Percentiles rank a stretch among this genome's conserved stretches.
Conservation (phyloP, 148 eudicot species). For the Polygonum aviculare region DNA sequence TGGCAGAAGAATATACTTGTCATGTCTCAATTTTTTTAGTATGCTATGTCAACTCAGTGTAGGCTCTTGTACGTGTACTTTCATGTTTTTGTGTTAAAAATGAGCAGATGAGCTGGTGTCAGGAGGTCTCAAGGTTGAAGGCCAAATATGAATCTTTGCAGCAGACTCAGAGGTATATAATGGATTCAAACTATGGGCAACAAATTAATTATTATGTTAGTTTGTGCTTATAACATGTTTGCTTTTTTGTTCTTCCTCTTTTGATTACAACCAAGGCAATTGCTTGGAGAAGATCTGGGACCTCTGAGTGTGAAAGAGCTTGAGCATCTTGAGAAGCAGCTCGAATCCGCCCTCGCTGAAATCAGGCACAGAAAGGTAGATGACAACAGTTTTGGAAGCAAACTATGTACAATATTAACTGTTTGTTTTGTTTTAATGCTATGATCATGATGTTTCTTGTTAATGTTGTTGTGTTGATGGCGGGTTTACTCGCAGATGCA, state of each 20-base stretch:
- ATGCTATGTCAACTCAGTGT: not conserved
- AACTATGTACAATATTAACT: not conserved
- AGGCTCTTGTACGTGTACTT: not conserved
- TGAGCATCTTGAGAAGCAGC: slow-evolving; percentile 85
- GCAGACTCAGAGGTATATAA: slow-evolving; percentile 57
- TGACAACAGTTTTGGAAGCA: not conserved
- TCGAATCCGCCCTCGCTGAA: slow-evolving; percentile 74
- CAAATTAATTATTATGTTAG: not conserved
- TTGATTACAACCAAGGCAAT: slow-evolving; percentile 36
- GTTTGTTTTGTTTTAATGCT: not conserved
- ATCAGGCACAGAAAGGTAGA: slow-evolving; percentile 82
- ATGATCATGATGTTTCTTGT: not conserved
- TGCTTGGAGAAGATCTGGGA: slow-evolving; percentile 91
- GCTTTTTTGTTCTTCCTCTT: no score
- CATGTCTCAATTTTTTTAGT: not conserved
- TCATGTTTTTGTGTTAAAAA: not conserved
- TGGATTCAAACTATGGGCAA: not conserved
- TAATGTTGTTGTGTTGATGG: slow-evolving; percentile 3
- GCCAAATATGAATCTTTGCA: slow-evolving; percentile 67
- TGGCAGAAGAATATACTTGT: not conserved
- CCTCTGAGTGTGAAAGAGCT: slow-evolving; percentile 65
- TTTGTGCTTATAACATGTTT: not conserved
- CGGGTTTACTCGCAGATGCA: slow-evolving; percentile 44
- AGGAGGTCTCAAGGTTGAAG: slow-evolving; percentile 65
- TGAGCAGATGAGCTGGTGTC: slow-evolving; percentile 58